phyloP scores from a whole-genome alignment of 805 yeast species.

The Candida ficus region DNA sequence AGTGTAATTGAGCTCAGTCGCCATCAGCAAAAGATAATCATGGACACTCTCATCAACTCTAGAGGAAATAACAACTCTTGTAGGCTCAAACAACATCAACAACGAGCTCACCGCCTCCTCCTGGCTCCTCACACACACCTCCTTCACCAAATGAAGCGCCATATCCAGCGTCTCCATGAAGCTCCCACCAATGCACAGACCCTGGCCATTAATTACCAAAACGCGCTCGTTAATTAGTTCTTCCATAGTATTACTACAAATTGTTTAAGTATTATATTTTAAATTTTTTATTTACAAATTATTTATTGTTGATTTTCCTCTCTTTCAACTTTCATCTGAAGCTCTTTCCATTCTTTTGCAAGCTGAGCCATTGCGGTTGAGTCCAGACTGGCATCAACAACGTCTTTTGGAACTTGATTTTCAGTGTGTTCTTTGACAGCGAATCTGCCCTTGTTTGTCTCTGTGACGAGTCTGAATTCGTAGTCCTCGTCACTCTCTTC shows the following conservation, averaged over 20 bases:
- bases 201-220: background rate
- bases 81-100: background rate
- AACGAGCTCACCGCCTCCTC: background rate
- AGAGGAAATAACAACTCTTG: background rate
- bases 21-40: background rate
- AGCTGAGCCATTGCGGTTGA: conserved; percentile 66
- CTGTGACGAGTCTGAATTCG: conserved; percentile 62
- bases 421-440: conserved; percentile 81
- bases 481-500: conserved; percentile 26
- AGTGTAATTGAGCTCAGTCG: background rate
- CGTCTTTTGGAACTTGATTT: conserved; percentile 86
- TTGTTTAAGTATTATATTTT: background rate
- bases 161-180: background rate
- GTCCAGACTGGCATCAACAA: conserved; percentile 76
- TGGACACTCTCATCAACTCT: background rate
- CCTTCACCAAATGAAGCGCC: background rate
- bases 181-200: background rate
- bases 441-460: conserved; percentile 69
- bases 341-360: conserved; percentile 53
- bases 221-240: background rate
- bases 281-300: conserved; percentile 1
- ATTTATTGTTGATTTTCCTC: too few species aligned
- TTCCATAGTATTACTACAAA: background rate
- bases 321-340: conserved; percentile 25
- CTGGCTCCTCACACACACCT: background rate